These are phyloP conservation scores for Endoconidiophora laricicola DNA, from an alignment of 2,329 filamentous ascomycete species.

Conservation along the genomic window DNA sequence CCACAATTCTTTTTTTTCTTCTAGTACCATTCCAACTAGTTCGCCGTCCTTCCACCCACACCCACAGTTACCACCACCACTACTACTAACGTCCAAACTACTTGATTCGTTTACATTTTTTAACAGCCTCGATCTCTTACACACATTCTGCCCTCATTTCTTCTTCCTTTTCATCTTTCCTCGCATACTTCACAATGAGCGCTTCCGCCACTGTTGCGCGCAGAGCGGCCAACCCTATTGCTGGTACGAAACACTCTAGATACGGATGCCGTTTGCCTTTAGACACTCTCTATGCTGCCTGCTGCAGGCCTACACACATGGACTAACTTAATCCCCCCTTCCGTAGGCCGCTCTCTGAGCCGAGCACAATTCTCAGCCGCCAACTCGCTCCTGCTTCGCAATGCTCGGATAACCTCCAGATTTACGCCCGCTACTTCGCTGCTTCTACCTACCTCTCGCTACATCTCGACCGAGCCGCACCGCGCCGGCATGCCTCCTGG, in stretches of 20 bases:
- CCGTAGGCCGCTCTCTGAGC: conserved; percentile 11
- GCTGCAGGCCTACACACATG: neutral
- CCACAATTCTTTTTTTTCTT: neutral
- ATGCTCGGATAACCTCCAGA: conserved; percentile 13
- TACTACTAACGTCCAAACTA: neutral
- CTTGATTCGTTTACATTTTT: neutral
- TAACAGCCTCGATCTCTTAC: neutral
- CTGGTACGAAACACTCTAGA: conserved; percentile 4
- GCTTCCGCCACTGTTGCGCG: conserved; percentile 9
- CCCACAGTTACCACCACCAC: too few relatives aligned
- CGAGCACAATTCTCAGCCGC: conserved; percentile 12
- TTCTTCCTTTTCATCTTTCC: neutral
- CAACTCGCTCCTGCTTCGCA: conserved; percentile 12
- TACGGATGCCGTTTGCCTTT: neutral
- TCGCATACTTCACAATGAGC: conserved; percentile 9
- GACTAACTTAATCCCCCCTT: conserved; percentile 2
- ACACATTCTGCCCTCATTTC: neutral
- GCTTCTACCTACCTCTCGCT: conserved; percentile 35
- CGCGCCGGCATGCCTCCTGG: conserved; percentile 32
- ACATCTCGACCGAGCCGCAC: conserved; percentile 43
- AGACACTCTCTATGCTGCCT: neutral
- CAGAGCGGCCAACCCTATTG: conserved; percentile 8
- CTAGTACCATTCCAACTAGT: neutral
- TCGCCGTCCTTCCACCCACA: neutral
- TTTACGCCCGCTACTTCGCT: conserved; percentile 37